phyloP scores from a whole-genome alignment of 805 yeast genomes.

The Wickerhamiella kurtzmanii region DNA sequence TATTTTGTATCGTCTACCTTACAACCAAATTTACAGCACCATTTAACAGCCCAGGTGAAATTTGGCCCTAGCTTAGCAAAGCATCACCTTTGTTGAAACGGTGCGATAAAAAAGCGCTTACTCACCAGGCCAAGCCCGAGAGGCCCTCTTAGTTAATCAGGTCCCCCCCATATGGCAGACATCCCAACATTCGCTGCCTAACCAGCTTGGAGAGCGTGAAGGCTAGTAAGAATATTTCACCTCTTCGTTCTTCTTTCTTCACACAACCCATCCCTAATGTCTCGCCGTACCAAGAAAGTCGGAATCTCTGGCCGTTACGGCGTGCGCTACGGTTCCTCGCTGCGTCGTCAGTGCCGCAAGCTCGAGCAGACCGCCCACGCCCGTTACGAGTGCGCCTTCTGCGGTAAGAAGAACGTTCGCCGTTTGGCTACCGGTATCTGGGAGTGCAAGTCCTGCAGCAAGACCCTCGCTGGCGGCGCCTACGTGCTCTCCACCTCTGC shows the following conservation, averaged over 20 bases:
- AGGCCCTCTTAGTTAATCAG: background rate
- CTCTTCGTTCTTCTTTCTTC: background rate
- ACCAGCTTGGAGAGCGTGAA: background rate
- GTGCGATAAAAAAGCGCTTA: too few relatives aligned
- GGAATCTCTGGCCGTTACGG: constrained; percentile 99
- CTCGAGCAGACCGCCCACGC: constrained; percentile 98
- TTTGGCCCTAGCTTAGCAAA: too few relatives aligned
- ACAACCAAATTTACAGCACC: too few relatives aligned
- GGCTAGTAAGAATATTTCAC: background rate
- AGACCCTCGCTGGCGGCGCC: constrained; percentile 99
- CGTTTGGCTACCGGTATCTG: constrained; percentile 99
- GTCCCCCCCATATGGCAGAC: background rate
- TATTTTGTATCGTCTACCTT: too few relatives aligned
- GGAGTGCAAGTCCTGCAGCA: constrained; percentile 88
- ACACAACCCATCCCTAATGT: constrained; percentile 30
- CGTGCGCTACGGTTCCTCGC: constrained; percentile 99
- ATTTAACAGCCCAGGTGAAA: too few relatives aligned
- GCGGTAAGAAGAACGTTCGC: constrained; percentile 97
- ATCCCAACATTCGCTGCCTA: background rate
- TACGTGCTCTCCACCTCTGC: constrained; percentile 97
- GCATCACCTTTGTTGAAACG: too few relatives aligned
- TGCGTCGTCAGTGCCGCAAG: constrained; percentile 99
- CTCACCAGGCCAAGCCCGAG: too few relatives aligned
- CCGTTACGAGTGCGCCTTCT: constrained; percentile 97
- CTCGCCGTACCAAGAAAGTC: constrained; percentile 99